A percentile compares a stretch with the other conserved stretches of the same genome.
These are phyloP conservation scores for Penicillium antarcticum DNA, from an alignment of 495 filamentous ascomycete species.

Conservation along the genomic window DNA sequence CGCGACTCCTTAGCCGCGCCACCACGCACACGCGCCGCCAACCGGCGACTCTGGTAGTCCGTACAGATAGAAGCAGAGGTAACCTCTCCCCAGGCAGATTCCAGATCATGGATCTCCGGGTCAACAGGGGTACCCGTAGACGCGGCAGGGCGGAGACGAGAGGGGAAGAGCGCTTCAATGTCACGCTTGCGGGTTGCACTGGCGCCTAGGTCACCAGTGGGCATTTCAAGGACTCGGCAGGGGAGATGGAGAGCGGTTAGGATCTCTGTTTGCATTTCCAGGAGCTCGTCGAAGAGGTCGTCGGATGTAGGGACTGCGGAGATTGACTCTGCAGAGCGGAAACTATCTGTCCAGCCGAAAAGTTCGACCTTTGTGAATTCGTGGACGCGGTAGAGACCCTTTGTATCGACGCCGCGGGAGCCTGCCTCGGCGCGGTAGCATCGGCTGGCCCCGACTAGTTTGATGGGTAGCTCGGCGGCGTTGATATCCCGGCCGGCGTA, in stretches of 20 bases:
- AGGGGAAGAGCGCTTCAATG: constrained; percentile 93
- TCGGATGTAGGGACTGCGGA: constrained; percentile 26
- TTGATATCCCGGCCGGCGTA: constrained; percentile 69
- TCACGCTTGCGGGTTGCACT: constrained; percentile 82
- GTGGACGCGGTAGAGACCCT: constrained; percentile 96
- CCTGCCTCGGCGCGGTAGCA: constrained; percentile 96
- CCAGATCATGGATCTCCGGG: constrained; percentile 34
- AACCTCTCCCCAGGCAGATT: constrained; percentile 91
- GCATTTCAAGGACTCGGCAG: constrained; percentile 91
- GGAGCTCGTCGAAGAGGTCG: constrained; percentile 74
- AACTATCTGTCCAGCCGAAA: constrained; percentile 71
- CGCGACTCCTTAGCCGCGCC: constrained; percentile 38
- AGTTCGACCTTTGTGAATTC: constrained; percentile 99
- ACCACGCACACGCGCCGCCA: constrained; percentile 66
- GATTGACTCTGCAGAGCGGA: constrained; percentile 29
- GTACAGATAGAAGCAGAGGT: constrained; percentile 88
- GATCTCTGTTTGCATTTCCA: constrained; percentile 82
- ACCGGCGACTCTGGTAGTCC: constrained; percentile 84
- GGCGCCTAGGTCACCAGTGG: constrained; percentile 79
- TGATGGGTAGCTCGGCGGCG: constrained; percentile 63
- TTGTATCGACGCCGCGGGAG: constrained; percentile 80
- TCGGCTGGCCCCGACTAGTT: constrained; percentile 76
- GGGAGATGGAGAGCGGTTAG: constrained; percentile 72
- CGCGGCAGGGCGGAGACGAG: constrained; percentile 45
- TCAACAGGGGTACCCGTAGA: constrained; percentile 7